Evolutionary conservation across 192 early-diverging fungal species (phyloP), one percentile per base, ranked within the genome.

Genomic region (Coemansia sp.): DNA sequence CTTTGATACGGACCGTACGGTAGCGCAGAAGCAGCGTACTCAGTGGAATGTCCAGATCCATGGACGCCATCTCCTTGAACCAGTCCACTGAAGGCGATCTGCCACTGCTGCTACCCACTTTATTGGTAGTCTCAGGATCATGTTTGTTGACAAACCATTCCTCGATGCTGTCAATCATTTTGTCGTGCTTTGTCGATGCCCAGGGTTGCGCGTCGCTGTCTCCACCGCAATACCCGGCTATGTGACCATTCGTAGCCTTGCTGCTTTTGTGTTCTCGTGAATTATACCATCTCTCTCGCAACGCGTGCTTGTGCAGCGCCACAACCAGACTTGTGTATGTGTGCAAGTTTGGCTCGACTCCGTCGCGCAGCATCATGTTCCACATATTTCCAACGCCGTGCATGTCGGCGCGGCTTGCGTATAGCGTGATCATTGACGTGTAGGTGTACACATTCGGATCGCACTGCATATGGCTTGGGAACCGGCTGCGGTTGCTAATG

Each of bases 371-470:
- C 76, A 79, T 79, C 23, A 23, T 42, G 15, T 59, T 63, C 76
- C 76, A 79, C 61, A 73, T 66, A 33, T 42, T 57, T 14, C 59
- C 52, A 19, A 73, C 61, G 40, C 71, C 61, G 19, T 46, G 23
- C 41, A 79, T 33, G 49, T 79, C 63, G 15, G 71, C 64, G 43
- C 40, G 45, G 57, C 66, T 70, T 32, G 67, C 71, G 33, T 79
- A 79, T 17, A 79, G 55, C 38, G 76, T 73, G 10, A 79, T 61
- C 71, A 79, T 73, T 29, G 76, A 69, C 17, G 76, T 79, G 50
- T 79, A 79, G 5, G 67, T 70, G 55, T 71, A 67, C 60, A 79
- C 71, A 43, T 79, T 79, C 6, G 76, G 76, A 32, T 61, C 71
- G 50, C 76, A 79, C 67, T 79, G 76, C 53, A 73, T 36, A 32